These are phyloP conservation scores for Hygrophoropsis aurantiaca DNA, from an alignment of 768 basidiomycete genomes.

Conservation along the genomic window DNA sequence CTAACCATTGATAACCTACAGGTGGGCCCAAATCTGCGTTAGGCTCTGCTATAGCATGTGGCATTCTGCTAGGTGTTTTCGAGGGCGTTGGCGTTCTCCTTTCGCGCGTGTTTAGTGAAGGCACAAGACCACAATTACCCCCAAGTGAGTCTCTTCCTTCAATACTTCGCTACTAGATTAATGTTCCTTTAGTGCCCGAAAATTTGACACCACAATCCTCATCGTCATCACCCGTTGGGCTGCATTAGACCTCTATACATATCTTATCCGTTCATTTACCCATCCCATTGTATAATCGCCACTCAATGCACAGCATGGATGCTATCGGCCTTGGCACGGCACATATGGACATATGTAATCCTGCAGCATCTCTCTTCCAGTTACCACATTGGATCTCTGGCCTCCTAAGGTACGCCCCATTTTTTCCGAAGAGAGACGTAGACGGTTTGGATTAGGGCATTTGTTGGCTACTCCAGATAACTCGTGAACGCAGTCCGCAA, in stretches of 20 bases:
- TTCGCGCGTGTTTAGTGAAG: slow-evolving; percentile 84
- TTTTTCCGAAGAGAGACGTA: too few relatives aligned
- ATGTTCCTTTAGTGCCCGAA: slow-evolving; percentile 45
- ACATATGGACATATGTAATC: slow-evolving; percentile 7
- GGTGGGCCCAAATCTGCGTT: slow-evolving; percentile 92
- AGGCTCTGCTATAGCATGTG: slow-evolving; percentile 93
- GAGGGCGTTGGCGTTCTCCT: slow-evolving; percentile 94
- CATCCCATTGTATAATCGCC: slow-evolving; percentile 37
- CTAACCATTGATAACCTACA: slow-evolving; percentile 26
- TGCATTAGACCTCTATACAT: slow-evolving; percentile 49
- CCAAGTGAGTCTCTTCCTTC: slow-evolving; percentile 53
- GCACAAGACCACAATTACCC: slow-evolving; percentile 75
- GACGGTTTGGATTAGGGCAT: too few relatives aligned
- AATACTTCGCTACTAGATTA: slow-evolving; percentile 11
- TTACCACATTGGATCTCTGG: too few relatives aligned
- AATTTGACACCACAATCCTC: slow-evolving; percentile 52
- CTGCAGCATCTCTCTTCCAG: too few relatives aligned
- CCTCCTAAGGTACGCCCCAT: too few relatives aligned
- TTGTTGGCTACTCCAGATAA: too few relatives aligned
- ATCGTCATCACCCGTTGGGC: slow-evolving; percentile 39
- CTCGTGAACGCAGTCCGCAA: too few relatives aligned
- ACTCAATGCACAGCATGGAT: slow-evolving; percentile 30
- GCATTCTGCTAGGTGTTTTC: slow-evolving; percentile 92
- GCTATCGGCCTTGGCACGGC: slow-evolving; percentile 24
- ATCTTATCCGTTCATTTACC: slow-evolving; percentile 25